Evolutionary conservation across 1,284 basidiomycete genomes (phyloP), one percentile per base, ranked within the genome.

Genomic region (Moniliella sp.): DNA sequence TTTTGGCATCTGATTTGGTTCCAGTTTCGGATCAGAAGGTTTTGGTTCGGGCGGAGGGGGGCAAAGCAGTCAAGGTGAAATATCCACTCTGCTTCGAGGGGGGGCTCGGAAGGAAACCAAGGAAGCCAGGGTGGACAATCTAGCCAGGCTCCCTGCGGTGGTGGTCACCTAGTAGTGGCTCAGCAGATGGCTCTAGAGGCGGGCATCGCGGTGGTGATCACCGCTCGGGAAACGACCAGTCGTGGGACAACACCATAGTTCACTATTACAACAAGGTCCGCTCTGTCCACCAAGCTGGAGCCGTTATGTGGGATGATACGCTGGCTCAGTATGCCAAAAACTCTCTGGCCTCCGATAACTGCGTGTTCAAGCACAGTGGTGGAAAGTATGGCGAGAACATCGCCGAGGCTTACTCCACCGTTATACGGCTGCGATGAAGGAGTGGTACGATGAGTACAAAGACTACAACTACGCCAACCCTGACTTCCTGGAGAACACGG

Each of bases 341-440:
- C 2, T 17, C 4, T 11, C 15, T 1, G 4, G 11, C 28, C 9
- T 8, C 13, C 9, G 14, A 28, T 0, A 28, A 27, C 1, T 48
- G 46, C 34, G 25, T 36, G 13, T 48, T 30, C 27, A n/a, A 28
- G 12, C 46, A 48, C 33, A 43, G 41, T 27, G 42, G 43, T 37
- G 41, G 41, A 12, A 37, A 36, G 3, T 43, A 46, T 29, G 46
- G 46, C 13, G 41, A 48, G 18, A 48, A 48, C 38, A n/a, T n/a
- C n/a, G n/a, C n/a, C n/a, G n/a, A n/a, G n/a, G 36, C 43, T 16
- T 39, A 40, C 8, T 36, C 42, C 1, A 36, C 38, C 13, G 42
- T 39, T 1, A n/a, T n/a, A 34, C 28, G 9, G 31, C 39, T 9
- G 16, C 36, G n/a, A 19, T 27, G 18, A 31, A 29, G n/a, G 25